phyloP scores from a whole-genome alignment of 2,329 filamentous ascomycete genomes.

The Acephala macrosclerotiorum region DNA sequence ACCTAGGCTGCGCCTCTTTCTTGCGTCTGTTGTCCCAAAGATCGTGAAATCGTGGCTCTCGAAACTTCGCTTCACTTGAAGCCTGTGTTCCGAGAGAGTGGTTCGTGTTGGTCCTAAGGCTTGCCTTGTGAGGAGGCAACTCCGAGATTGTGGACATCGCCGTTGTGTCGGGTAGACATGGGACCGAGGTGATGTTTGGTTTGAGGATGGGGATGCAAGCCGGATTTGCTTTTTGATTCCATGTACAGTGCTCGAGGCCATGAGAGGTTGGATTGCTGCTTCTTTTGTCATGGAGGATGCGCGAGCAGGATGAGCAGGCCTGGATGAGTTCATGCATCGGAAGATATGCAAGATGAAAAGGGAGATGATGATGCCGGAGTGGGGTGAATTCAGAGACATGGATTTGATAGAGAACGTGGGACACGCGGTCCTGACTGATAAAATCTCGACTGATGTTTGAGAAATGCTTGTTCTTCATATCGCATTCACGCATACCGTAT shows the following conservation, averaged over 20 bases:
- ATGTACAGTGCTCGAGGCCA: not conserved
- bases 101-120: too few relatives aligned
- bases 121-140: not conserved
- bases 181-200: not conserved
- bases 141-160: not conserved
- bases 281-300: not conserved
- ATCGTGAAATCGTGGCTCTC: not conserved
- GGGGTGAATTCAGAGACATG: not conserved
- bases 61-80: not conserved
- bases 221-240: not conserved
- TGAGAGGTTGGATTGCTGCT: not conserved
- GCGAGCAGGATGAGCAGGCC: not conserved
- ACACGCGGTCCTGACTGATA: not conserved
- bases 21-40: not conserved
- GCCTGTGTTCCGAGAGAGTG: too few relatives aligned
- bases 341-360: not conserved
- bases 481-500: not conserved
- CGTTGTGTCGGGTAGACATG: slow-evolving; percentile 1
- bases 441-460: slow-evolving; percentile 9
- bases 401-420: not conserved
- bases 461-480: not conserved
- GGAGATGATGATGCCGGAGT: slow-evolving; percentile 3
- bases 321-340: slow-evolving; percentile 4
- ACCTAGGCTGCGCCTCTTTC: not conserved
- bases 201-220: not conserved